Conservation (phyloP, 1,284 basidiomycete genomes). For the Schizophyllum commune region DNA sequence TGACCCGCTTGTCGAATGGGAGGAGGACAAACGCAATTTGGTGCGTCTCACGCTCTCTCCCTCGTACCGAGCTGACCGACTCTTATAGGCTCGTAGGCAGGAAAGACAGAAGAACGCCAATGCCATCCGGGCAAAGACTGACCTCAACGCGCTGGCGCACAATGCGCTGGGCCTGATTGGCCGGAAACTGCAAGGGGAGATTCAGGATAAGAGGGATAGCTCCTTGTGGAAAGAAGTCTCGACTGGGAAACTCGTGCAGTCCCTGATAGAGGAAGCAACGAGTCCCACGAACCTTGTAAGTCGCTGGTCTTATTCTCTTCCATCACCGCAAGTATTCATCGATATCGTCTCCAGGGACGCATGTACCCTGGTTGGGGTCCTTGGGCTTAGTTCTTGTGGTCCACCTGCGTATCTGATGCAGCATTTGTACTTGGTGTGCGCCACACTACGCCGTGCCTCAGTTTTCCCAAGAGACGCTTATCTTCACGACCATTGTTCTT, state of each 20-base stretch:
- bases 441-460: too few species aligned
- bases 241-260: conserved; percentile 83
- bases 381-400: conserved; percentile 48
- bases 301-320: conserved; percentile 5
- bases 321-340: conserved; percentile 1
- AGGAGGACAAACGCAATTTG: conserved; percentile 63
- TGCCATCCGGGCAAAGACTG: conserved; percentile 37
- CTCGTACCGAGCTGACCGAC: background rate
- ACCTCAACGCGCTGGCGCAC: conserved; percentile 62
- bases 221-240: conserved; percentile 49
- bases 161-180: conserved; percentile 74
- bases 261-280: conserved; percentile 83
- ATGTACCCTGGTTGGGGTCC: conserved; percentile 88
- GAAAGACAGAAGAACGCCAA: conserved; percentile 34
- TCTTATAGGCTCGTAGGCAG: conserved; percentile 16
- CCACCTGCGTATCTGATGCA: too few species aligned
- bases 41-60: conserved; percentile 23
- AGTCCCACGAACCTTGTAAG: conserved; percentile 69
- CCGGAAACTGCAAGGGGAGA: conserved; percentile 71
- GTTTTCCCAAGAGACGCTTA: too few species aligned
- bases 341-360: conserved; percentile 37
- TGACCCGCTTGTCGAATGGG: conserved; percentile 96
- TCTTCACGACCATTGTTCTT: background rate
- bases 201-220: conserved; percentile 30
- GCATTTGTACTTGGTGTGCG: background rate